Evolutionary conservation across 202 grass and related monocot genomes (phyloP).

Genomic region (Dendrocalamus latiflorus): DNA sequence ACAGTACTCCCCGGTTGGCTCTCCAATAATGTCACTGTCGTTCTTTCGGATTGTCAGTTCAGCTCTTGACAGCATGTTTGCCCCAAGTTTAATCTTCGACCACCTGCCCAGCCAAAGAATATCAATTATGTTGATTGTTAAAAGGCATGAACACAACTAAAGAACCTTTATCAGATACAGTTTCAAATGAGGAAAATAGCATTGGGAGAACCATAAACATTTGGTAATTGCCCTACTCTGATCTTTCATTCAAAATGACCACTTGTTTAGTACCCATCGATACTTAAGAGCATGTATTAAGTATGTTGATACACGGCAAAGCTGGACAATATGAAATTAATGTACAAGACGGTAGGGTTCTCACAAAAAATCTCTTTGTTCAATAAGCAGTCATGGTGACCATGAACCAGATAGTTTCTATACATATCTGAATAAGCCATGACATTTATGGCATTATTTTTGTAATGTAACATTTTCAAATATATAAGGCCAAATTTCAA

Average conservation of each 20-base stretch:
- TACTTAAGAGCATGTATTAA: neutral
- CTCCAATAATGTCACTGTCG: conserved; percentile 54
- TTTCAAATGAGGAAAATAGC: neutral
- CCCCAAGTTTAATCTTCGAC: conserved; percentile 70
- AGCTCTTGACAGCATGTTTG: conserved; percentile 83
- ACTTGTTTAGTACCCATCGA: neutral
- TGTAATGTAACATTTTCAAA: no score
- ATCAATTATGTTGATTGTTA: conserved; percentile 5
- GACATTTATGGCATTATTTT: no score
- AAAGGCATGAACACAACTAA: neutral
- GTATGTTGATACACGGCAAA: neutral
- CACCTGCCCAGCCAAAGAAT: conserved; percentile 52
- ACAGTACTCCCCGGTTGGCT: conserved; percentile 76
- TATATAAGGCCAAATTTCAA: no score
- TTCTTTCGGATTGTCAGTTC: conserved; percentile 57
- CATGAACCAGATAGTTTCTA: neutral
- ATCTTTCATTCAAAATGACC: neutral
- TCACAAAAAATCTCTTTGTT: neutral
- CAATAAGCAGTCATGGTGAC: neutral
- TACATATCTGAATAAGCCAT: no score
- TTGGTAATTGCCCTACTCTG: neutral
- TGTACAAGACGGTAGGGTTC: neutral
- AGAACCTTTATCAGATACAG: neutral
- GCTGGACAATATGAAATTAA: neutral
- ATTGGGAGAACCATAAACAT: neutral